These are phyloP conservation scores for Phlyctochytrium planicorne DNA, from an alignment of 192 early-diverging fungal species.

Conservation along the genomic window DNA sequence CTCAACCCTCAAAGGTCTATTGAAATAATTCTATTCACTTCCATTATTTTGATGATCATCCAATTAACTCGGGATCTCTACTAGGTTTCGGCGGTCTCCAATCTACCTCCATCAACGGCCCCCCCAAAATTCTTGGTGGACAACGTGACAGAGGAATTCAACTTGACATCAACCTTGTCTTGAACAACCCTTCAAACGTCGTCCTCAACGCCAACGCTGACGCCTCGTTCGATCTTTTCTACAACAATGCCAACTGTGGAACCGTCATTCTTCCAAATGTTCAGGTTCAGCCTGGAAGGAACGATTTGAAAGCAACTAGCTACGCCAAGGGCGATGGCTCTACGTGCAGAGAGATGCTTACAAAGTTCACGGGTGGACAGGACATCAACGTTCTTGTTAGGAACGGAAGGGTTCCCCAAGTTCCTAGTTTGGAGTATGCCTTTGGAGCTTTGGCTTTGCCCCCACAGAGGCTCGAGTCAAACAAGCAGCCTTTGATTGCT, in stretches of 20 bases:
- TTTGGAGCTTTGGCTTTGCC: no score
- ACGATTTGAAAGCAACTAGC: not conserved
- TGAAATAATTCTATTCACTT: no score
- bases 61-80: no score
- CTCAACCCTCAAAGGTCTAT: no score
- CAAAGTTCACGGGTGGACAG: not conserved
- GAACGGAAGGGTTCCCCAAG: slow-evolving; percentile 4
- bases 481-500: no score
- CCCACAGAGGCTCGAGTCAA: no score
- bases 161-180: not conserved
- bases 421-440: no score
- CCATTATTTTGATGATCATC: no score
- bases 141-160: not conserved
- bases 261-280: not conserved
- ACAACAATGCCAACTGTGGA: not conserved
- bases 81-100: slow-evolving; percentile 2
- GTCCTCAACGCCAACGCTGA: not conserved
- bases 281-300: not conserved
- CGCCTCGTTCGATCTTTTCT: slow-evolving; percentile 1
- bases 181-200: slow-evolving; percentile 7
- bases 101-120: not conserved
- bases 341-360: not conserved
- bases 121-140: not conserved
- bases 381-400: not conserved
- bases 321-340: not conserved